These are phyloP conservation scores for Colletotrichum graminicola DNA, from an alignment of 2,329 filamentous ascomycete species.

Conservation along the genomic window DNA sequence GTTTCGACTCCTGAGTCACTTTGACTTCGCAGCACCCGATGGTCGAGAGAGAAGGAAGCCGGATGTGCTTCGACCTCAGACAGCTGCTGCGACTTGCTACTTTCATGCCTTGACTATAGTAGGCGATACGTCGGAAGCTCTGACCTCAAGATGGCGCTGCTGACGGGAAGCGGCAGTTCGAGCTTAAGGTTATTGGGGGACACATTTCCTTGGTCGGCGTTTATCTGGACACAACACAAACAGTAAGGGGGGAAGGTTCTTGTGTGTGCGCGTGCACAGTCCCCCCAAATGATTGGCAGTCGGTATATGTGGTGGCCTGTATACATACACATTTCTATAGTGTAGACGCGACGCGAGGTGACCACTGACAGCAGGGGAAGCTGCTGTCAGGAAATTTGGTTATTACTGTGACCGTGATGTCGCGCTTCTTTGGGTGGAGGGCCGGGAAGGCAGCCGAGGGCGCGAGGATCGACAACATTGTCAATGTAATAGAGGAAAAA, in stretches of 20 bases:
- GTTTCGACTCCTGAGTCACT: constrained; percentile 19
- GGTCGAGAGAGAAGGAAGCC: constrained; percentile 1
- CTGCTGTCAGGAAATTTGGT: constrained; percentile 28
- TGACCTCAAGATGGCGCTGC: constrained; percentile 25
- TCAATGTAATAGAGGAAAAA: constrained; percentile 10
- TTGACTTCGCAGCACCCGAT: constrained; percentile 17
- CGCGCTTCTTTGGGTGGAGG: constrained; percentile 22
- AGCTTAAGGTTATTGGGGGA: constrained; percentile 19
- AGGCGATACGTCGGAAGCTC: constrained; percentile 9
- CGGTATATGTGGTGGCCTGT: constrained; percentile 29
- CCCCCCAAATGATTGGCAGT: constrained; percentile 24
- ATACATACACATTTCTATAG: neutral
- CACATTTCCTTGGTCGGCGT: neutral
- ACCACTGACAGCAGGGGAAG: constrained; percentile 25
- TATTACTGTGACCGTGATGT: constrained; percentile 2
- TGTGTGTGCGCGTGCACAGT: constrained; percentile 30
- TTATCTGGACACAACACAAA: neutral
- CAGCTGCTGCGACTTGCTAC: neutral
- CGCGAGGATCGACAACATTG: constrained; percentile 18
- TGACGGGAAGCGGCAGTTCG: constrained; percentile 33
- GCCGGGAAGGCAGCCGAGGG: neutral
- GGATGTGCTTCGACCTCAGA: constrained; percentile 5
- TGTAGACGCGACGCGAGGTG: neutral
- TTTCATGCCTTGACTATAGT: neutral
- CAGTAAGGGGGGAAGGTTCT: constrained; percentile 5